Base-by-base conservation (phyloP, 148 eudicot species). In the Arctostaphylos glauca region DNA sequence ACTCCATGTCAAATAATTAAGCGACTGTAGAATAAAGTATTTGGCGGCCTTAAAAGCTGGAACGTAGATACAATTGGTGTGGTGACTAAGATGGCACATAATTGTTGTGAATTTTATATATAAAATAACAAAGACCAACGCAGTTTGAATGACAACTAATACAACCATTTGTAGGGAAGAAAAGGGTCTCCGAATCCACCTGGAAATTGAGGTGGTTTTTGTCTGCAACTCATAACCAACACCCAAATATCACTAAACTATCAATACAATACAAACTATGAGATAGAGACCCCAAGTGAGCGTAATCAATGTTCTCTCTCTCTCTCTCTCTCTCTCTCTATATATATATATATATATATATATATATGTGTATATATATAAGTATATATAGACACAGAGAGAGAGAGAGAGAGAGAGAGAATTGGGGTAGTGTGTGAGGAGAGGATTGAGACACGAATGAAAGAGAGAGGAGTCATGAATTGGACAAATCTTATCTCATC, bases 181-280 rank as follows among this genome's bases (percentile, higher is more conserved):
- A 77, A 66, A 66, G n/a, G 77, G 78, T 73, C 80, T 80, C 79
- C 80, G 81, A 76, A 84, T 86, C 86, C 80, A 86, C 84, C 86
- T 81, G 88, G 84, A 80, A 81, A 75, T 86, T 76, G 86, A 86
- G 86, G 88, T 86, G 86, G 81, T 74, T 48, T 82, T 81, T 86
- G 86, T 84, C 82, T 38, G 71, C 77, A 83, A 54, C 78, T 80
- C 18, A 25, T 18, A 81, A 82, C 53, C 60, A 4, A 77, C 50
- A 80, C 25, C 72, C 38, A 58, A 1, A 79, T 0, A 52, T 62
- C 72, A 71, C 5, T n/a, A 71, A 23, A 52, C 23, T 6, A 48
- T 14, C 15, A 48, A 53, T 49, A 31, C 38, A 23, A 21, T 52
- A 49, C 74, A 25, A 43, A 80, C 10, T 38, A 50, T 48, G 19